Percentiles rank a stretch among this genome's conserved stretches.
phyloP scores from a whole-genome alignment of 1,139 yeast species.

The Lodderomyces margitis region DNA sequence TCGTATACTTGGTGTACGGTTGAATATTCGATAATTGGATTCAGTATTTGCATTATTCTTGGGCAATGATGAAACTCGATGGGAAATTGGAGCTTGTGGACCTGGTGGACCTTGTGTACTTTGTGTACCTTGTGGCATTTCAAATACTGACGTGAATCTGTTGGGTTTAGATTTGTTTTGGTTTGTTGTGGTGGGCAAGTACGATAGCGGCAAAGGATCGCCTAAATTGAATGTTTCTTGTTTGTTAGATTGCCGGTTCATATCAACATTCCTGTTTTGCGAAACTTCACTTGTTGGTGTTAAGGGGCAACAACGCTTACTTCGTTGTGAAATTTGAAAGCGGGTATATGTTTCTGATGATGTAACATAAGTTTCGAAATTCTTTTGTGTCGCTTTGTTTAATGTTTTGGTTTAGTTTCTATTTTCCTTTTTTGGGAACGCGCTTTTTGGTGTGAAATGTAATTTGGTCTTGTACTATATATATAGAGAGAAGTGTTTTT shows the following conservation, averaged over 20 bases:
- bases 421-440: background rate
- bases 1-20: background rate
- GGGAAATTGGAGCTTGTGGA: conserved; percentile 3
- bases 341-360: background rate
- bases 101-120: too few relatives aligned
- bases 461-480: too few relatives aligned
- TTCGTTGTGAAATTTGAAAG: too few relatives aligned
- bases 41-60: background rate
- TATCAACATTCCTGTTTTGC: background rate
- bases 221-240: conserved; percentile 22
- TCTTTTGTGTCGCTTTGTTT: background rate
- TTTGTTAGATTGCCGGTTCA: conserved; percentile 6
- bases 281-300: background rate
- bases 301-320: background rate
- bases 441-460: too few relatives aligned
- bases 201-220: conserved; percentile 39
- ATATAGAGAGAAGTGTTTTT: too few relatives aligned
- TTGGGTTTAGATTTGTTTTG: conserved; percentile 1
- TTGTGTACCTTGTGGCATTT: conserved; percentile 6
- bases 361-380: too few relatives aligned
- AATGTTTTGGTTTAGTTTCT: background rate
- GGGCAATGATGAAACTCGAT: conserved; percentile 5
- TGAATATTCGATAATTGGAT: conserved; percentile 1
- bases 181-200: conserved; percentile 15
- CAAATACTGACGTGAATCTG: conserved; percentile 1